Conservation (phyloP, 2,329 filamentous ascomycete genomes). For the Neodidymelliopsis sp. region DNA sequence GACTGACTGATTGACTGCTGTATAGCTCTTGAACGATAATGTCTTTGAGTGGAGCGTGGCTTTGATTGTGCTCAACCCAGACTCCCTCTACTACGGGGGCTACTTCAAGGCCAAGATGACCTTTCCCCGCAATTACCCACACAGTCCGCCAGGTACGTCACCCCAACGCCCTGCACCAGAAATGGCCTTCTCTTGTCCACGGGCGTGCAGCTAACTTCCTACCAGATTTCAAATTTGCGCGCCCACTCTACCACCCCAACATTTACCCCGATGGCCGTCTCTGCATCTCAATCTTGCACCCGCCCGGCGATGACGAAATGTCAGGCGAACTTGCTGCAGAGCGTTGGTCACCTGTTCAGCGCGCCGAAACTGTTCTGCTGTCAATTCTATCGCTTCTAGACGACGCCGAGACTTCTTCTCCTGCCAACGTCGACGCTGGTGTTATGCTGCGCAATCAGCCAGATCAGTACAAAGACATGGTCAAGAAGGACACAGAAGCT, state of each 20-base stretch:
- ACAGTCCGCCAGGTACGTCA: constrained; percentile 72
- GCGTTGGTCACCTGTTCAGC: constrained; percentile 92
- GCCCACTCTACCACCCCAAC: constrained; percentile 88
- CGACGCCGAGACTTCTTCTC: constrained; percentile 90
- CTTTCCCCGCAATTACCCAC: constrained; percentile 90
- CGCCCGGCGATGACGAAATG: constrained; percentile 88
- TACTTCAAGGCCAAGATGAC: constrained; percentile 92
- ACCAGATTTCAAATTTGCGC: constrained; percentile 79
- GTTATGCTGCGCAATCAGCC: constrained; percentile 82
- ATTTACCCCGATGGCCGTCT: constrained; percentile 89
- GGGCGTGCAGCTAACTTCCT: constrained; percentile 10
- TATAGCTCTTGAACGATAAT: constrained; percentile 77
- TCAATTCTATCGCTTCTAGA: constrained; percentile 92
- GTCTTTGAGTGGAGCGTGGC: constrained; percentile 88
- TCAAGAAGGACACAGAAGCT: constrained; percentile 72
- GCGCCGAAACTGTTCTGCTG: constrained; percentile 92
- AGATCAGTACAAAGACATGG: constrained; percentile 72
- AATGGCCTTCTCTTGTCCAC: not conserved
- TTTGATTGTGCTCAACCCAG: constrained; percentile 90
- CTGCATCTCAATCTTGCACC: constrained; percentile 96
- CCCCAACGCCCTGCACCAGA: constrained; percentile 4
- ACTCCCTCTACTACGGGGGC: constrained; percentile 89
- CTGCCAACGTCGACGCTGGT: constrained; percentile 92
- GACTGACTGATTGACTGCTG: constrained; percentile 38
- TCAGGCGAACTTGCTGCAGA: constrained; percentile 90